Evolutionary conservation across 2,329 filamentous ascomycete species (phyloP).

Genomic region (Diaporthe sp.): DNA sequence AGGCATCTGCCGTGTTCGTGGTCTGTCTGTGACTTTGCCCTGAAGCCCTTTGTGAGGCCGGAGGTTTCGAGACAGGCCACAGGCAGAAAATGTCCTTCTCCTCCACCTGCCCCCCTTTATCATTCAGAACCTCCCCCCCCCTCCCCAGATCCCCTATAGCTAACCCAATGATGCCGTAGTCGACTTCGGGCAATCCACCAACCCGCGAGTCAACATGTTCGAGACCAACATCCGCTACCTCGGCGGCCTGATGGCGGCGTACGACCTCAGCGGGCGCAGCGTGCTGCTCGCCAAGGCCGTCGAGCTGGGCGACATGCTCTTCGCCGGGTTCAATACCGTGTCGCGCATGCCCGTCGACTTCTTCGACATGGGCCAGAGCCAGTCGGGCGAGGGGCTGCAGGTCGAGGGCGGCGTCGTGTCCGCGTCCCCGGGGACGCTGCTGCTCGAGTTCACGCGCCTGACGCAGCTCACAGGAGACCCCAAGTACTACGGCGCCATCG

Average conservation of each 20-base stretch:
- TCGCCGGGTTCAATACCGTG: constrained; percentile 60
- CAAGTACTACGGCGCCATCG: constrained; percentile 81
- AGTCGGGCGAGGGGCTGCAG: constrained; percentile 50
- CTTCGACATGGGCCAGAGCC: constrained; percentile 58
- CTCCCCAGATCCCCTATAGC: not conserved
- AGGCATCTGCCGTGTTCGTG: not conserved
- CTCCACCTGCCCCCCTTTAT: not conserved
- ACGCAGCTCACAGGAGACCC: constrained; percentile 79
- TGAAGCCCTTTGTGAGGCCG: not conserved
- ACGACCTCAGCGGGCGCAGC: constrained; percentile 51
- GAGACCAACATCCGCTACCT: constrained; percentile 62
- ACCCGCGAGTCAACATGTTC: constrained; percentile 55
- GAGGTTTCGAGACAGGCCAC: not conserved
- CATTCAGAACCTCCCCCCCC: no score
- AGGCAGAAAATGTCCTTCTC: not conserved
- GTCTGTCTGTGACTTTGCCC: not conserved
- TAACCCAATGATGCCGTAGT: not conserved
- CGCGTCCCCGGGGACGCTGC: constrained; percentile 72
- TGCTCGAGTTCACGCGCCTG: constrained; percentile 79
- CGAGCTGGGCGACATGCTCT: constrained; percentile 62
- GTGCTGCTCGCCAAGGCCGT: constrained; percentile 58
- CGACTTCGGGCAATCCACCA: constrained; percentile 59
- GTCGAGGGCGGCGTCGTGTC: constrained; percentile 56
- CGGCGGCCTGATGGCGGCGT: constrained; percentile 53
- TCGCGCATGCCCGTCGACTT: constrained; percentile 62